Base-by-base conservation (phyloP, 1,139 yeast genomes). In the Geotrichum europaeum region DNA sequence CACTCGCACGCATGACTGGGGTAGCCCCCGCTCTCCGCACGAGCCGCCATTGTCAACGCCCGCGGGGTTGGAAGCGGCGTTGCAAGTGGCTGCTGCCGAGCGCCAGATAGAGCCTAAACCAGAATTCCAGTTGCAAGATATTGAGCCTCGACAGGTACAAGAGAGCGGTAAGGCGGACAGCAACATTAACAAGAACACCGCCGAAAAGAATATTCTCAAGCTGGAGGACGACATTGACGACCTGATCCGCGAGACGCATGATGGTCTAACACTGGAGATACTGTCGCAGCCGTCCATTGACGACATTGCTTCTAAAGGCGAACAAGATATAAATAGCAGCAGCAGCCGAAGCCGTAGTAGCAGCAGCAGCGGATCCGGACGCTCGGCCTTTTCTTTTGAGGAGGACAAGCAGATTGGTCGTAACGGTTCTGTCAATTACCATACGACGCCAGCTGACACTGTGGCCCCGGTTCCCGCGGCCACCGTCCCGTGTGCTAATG, bases 1-100 rank as follows among this genome's bases (percentile, higher is more conserved):
- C 50, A 72, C 75, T 22, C 62, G 74, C 47, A 70, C 69, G 24
- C 73, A 72, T 47, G 74, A 72, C 53, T 72, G 75, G 75, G 72
- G 73, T 10, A 32, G 36, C 12, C 36, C 15, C 3, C 36, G 36
- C 15, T 32, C 36, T 32, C 43, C 45, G 22, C 24, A 49, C 12
- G 43, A 25, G 40, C 56, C 15, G 34, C 25, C 25, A 5, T 24
- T 24, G 25, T 24, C 4, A n/a, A n/a, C n/a, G 25, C 25, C 25
- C 25, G 25, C 36, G 13, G 32, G 9, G 2, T 32, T 32, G 36
- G 36, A 32, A 32, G 36, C 36, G 36, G 25, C 25, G 25, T 13
- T 10, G 36, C 12, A 32, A 49, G 28, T 6, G 47, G 15, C 25
- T 28, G 32, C 20, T 24, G 36, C 36, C 36, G 12, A 32, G 36